A percentile compares a stretch with the other conserved stretches of the same genome.
phyloP scores from a whole-genome alignment of 1,139 yeast species.

The Scheffersomyces titani region DNA sequence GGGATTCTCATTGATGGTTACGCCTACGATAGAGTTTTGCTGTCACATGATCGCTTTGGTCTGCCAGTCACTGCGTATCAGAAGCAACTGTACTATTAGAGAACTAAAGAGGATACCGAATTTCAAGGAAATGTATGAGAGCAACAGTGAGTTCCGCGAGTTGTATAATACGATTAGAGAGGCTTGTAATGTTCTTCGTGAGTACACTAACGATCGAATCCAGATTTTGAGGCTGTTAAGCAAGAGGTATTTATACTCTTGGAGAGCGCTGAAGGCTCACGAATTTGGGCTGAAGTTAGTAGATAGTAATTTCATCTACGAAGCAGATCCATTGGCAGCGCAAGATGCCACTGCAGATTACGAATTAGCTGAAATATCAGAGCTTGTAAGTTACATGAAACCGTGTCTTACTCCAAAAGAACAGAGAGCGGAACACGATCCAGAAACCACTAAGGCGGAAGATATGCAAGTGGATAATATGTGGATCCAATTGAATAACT shows the following conservation, averaged over 20 bases:
- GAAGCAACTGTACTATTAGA: slow-evolving; percentile 4
- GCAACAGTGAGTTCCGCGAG: background rate
- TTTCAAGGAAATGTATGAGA: slow-evolving; percentile 6
- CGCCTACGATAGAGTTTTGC: slow-evolving; percentile 3
- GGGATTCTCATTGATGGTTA: slow-evolving; percentile 8
- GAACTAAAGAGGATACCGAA: background rate
- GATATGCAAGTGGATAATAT: slow-evolving; percentile 14
- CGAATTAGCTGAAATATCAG: background rate
- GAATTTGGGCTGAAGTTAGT: slow-evolving; percentile 1
- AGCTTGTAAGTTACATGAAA: background rate
- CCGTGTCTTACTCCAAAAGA: slow-evolving; percentile 4
- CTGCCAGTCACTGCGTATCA: slow-evolving; percentile 1
- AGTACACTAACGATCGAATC: background rate
- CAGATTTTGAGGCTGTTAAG: slow-evolving; percentile 2
- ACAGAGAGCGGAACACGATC: slow-evolving; percentile 11
- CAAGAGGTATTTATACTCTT: slow-evolving; percentile 14
- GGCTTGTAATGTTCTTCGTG: background rate
- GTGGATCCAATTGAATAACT: background rate
- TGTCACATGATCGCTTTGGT: background rate
- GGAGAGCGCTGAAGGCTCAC: slow-evolving; percentile 7
- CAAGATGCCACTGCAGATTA: background rate
- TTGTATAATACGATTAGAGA: background rate
- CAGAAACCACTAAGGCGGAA: slow-evolving; percentile 10
- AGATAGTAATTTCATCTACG: background rate
- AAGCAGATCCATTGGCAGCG: background rate